A percentile compares a stretch with the other conserved stretches of the same genome.
Evolutionary conservation across 768 basidiomycete species (phyloP).

Genomic region (Collybiopsis confluens): DNA sequence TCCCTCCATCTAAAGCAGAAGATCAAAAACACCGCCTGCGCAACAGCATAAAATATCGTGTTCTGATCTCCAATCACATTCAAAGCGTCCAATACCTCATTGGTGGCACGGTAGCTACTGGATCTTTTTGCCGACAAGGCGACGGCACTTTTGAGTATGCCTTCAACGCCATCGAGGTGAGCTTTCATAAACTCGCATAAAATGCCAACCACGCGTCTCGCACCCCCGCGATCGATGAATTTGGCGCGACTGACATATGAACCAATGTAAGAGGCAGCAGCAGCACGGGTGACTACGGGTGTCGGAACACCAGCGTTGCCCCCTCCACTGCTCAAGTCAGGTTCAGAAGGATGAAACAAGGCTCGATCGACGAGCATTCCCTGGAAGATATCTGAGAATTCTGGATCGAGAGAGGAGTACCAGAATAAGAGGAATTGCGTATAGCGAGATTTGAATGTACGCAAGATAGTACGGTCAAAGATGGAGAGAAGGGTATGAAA

Average conservation of each 20-base stretch:
- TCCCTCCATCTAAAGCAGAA: constrained; percentile 99
- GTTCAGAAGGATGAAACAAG: constrained; percentile 44
- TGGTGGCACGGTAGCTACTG: constrained; percentile 21
- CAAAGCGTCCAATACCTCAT: constrained; percentile 3
- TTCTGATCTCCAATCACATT: constrained; percentile 36
- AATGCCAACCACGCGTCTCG: constrained; percentile 72
- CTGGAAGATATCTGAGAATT: constrained; percentile 90
- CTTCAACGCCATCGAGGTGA: constrained; percentile 72
- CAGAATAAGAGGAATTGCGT: constrained; percentile 97
- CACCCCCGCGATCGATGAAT: constrained; percentile 74
- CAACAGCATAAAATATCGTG: constrained; percentile 86
- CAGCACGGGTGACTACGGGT: constrained; percentile 79
- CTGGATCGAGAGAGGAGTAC: constrained; percentile 84
- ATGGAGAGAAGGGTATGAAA: constrained; percentile 89
- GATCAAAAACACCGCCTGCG: constrained; percentile 90
- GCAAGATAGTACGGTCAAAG: constrained; percentile 90
- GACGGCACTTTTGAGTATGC: constrained; percentile 33
- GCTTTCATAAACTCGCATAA: constrained; percentile 81
- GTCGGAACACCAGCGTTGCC: constrained; percentile 26
- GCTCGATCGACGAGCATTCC: constrained; percentile 93
- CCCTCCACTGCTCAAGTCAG: constrained; percentile 22
- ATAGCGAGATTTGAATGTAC: constrained; percentile 95
- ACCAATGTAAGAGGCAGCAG: constrained; percentile 92
- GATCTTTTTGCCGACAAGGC: constrained; percentile 22
- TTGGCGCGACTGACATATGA: constrained; percentile 86